These are phyloP conservation scores for Candida gorgasii DNA, from an alignment of 805 yeast genomes.

Conservation along the genomic window DNA sequence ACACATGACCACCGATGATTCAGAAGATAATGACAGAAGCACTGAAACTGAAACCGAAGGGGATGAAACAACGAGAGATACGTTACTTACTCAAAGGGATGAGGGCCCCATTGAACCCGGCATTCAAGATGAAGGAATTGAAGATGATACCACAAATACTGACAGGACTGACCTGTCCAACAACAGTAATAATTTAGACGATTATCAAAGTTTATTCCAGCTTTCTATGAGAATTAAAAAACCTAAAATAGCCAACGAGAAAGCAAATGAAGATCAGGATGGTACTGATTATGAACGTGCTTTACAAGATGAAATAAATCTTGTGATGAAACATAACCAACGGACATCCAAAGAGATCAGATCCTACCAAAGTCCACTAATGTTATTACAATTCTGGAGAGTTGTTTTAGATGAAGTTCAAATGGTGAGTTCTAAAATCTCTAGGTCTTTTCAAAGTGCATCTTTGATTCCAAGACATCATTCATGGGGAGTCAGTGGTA, in stretches of 20 bases:
- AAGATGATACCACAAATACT: background rate
- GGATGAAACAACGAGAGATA: background rate
- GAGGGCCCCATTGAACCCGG: background rate
- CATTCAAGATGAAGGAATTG: background rate
- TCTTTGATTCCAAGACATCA: constrained; percentile 79
- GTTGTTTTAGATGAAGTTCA: constrained; percentile 93
- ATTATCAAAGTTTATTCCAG: constrained; percentile 29
- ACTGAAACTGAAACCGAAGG: background rate
- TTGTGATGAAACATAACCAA: constrained; percentile 31
- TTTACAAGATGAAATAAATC: constrained; percentile 30
- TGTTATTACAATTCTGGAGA: constrained; percentile 83
- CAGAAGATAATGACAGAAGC: too few relatives aligned
- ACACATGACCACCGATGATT: too few relatives aligned
- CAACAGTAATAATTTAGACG: constrained; percentile 10
- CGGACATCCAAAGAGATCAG: constrained; percentile 21
- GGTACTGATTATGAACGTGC: constrained; percentile 36
- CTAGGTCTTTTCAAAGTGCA: constrained; percentile 80
- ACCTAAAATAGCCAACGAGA: constrained; percentile 29
- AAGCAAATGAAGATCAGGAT: constrained; percentile 19
- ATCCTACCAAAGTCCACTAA: constrained; percentile 79
- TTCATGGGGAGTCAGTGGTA: constrained; percentile 97
- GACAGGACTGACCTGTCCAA: too few relatives aligned
- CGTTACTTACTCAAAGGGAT: background rate
- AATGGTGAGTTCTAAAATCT: constrained; percentile 73
- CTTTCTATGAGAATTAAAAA: constrained; percentile 23